Conservation (phyloP, 345 rosid species). For the Lumnitzera racemosa region DNA sequence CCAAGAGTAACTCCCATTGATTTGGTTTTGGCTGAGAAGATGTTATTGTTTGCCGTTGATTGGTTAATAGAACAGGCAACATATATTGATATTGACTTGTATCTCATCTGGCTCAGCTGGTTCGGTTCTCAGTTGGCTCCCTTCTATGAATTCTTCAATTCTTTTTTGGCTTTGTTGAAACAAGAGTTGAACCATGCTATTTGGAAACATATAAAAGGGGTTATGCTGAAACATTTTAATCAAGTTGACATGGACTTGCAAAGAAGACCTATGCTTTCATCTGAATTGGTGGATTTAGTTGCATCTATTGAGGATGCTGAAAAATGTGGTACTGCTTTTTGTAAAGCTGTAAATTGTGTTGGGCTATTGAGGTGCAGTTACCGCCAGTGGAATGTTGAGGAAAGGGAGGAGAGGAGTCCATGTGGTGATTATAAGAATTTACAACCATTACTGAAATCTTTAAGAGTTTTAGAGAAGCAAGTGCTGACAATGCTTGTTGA, state of each 20-base stretch:
- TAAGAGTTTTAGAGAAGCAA: conserved; percentile 49
- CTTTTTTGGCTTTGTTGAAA: conserved; percentile 35
- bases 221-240: conserved; percentile 34
- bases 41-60: conserved; percentile 59
- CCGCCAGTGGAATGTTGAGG: conserved; percentile 71
- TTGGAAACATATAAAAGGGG: conserved; percentile 48
- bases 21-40: conserved; percentile 31
- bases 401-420: conserved; percentile 13
- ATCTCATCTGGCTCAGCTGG: conserved; percentile 67
- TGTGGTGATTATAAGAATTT: conserved; percentile 26
- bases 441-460: conserved; percentile 46
- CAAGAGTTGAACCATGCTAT: conserved; percentile 64
- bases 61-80: conserved; percentile 87
- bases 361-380: conserved; percentile 53
- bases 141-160: conserved; percentile 27
- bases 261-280: conserved; percentile 55
- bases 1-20: conserved; percentile 13
- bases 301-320: conserved; percentile 24
- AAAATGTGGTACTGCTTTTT: conserved; percentile 22
- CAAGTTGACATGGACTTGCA: conserved; percentile 30
- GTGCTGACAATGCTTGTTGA: conserved; percentile 42
- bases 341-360: conserved; percentile 48
- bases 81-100: conserved; percentile 52
- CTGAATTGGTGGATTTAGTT: conserved; percentile 43
- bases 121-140: conserved; percentile 46